Percentiles rank a stretch among this genome's conserved stretches.
Conservation (phyloP, 352 stramenopile species). For the Phytopythium aichiense region DNA sequence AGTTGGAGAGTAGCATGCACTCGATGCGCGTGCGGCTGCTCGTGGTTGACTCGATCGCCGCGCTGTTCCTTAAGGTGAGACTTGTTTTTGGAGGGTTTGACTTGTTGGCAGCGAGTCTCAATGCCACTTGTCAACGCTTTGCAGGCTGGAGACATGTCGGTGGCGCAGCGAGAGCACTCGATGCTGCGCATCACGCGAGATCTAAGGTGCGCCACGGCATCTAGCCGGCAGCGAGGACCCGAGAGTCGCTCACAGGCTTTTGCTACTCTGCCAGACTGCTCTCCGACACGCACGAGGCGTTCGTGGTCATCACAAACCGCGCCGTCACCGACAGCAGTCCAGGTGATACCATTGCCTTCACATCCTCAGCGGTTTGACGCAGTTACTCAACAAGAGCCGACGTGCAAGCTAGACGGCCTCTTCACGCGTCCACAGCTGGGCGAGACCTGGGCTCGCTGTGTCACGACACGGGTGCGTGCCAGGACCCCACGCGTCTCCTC, state of each 20-base stretch:
- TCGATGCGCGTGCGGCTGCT: conserved; percentile 51
- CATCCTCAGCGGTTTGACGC: background rate
- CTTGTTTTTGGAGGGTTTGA: background rate
- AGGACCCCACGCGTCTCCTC: background rate
- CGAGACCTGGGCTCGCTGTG: conserved; percentile 65
- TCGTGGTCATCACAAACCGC: conserved; percentile 64
- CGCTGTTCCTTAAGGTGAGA: conserved; percentile 53
- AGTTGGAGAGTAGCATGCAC: conserved; percentile 44
- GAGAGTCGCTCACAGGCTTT: background rate
- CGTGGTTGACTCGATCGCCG: conserved; percentile 69
- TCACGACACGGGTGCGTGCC: conserved; percentile 41
- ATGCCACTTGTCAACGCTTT: background rate
- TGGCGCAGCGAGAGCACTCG: conserved; percentile 38
- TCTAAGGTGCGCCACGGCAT: conserved; percentile 32
- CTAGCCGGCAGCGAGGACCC: background rate
- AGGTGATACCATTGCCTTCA: conserved; percentile 7
- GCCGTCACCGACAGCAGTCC: conserved; percentile 34
- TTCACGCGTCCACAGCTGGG: conserved; percentile 64
- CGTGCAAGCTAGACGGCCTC: conserved; percentile 20
- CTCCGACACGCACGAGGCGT: conserved; percentile 58
- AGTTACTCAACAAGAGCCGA: too few relatives aligned
- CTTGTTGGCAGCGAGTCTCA: background rate
- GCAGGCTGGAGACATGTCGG: conserved; percentile 32
- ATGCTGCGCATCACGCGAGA: conserved; percentile 47
- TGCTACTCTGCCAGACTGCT: conserved; percentile 32